Evolutionary conservation across 495 filamentous ascomycete species (phyloP), one percentile per base, ranked within the genome.

Genomic region (Podospora sp.): DNA sequence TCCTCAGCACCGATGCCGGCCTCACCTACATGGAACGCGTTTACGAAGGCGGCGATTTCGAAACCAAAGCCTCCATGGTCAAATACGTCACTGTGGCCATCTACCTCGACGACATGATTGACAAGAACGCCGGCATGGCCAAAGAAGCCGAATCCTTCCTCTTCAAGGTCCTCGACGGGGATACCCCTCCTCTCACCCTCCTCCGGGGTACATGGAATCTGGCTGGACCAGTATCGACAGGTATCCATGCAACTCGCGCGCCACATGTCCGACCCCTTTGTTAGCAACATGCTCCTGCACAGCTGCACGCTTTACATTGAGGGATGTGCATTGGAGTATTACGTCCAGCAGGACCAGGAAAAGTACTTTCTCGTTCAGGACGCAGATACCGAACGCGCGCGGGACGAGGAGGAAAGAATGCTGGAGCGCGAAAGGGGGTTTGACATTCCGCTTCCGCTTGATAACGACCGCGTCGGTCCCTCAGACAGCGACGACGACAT

Each of bases 281-380:
- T 51, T 4, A 55, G 57, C 46, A 67, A 56, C 49, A 67, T 67
- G 65, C 57, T 67, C 9, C 50, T 67, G 57, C 65, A 67, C 50
- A 62, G 57, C 18, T 67, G 57, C 40, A 67, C 65, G 25, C 25
- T 67, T 4, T 67, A 22, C 36, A 61, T 67, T 22, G 65, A 67
- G 21, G 58, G 57, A 9, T 62, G 33, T 33, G 65, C 65, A 6
- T 50, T 67, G 7, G 65, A 67, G 40, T 62, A 62, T 26, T 36
- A 29, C 50, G 62, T 67, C 58, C 57, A 67, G 27, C 57, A 29
- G 50, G 57, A 67, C 46, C 57, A 62, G 24, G 51, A 6, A 12
- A 62, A 57, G 12, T 63, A 63, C 52, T 62, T 57, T 16, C 20
- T 63, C 35, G 36, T 60, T 14, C 18, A 60, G 16, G 53, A 60